Percentiles rank a stretch among this genome's conserved stretches.
phyloP scores from a whole-genome alignment of 2,329 filamentous ascomycete genomes.

The Arthrobotrys entomopaga region DNA sequence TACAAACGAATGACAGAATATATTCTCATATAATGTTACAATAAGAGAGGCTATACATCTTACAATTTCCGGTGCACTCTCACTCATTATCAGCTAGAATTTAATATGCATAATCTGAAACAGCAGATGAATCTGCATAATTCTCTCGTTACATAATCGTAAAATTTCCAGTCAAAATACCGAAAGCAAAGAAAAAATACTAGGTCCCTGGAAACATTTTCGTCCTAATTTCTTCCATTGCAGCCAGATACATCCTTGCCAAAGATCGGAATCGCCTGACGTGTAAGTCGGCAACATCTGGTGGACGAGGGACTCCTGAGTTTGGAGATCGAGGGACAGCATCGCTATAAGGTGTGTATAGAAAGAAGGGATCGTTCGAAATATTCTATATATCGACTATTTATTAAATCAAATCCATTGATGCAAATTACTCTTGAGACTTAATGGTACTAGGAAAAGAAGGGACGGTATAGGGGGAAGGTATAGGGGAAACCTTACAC shows the following conservation, averaged over 20 bases:
- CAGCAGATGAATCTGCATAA: too few species aligned
- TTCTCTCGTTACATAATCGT: too few species aligned
- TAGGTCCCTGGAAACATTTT: conserved; percentile 32
- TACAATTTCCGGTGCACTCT: too few species aligned
- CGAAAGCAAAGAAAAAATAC: too few species aligned
- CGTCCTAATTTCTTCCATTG: conserved; percentile 40
- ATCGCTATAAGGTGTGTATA: conserved; percentile 48
- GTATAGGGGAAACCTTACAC: conserved; percentile 11
- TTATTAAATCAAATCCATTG: not conserved
- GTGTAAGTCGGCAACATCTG: conserved; percentile 46
- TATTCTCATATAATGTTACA: too few species aligned
- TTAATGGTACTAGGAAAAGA: not conserved
- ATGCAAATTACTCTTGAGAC: not conserved
- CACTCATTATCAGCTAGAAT: too few species aligned
- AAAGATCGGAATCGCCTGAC: conserved; percentile 38
- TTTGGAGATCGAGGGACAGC: conserved; percentile 47
- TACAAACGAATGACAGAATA: too few species aligned
- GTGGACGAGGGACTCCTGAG: conserved; percentile 40
- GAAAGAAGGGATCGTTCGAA: conserved; percentile 40
- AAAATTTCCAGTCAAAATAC: too few species aligned
- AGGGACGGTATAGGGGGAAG: not conserved
- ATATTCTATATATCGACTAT: conserved; percentile 19
- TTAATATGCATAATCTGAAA: too few species aligned
- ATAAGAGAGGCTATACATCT: too few species aligned
- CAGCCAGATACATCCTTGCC: conserved; percentile 35